Percentiles rank a stretch among this genome's conserved stretches.
Conservation (phyloP, 805 yeast genomes). For the Yarrowia deformans region DNA sequence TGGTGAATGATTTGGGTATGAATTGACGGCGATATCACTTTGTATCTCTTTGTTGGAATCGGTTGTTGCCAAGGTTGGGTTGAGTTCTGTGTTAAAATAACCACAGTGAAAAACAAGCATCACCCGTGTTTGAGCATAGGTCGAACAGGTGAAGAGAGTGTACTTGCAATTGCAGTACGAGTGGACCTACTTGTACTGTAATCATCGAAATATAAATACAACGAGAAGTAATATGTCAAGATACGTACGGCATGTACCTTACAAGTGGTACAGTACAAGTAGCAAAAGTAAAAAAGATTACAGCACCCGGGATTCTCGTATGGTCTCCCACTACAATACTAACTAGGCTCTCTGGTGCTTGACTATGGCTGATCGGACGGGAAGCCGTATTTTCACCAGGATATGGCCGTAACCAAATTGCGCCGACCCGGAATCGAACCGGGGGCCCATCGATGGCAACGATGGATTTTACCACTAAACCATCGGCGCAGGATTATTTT, state of each 20-base stretch:
- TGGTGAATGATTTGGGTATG: slow-evolving; percentile 7
- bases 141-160: not conserved
- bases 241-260: no score
- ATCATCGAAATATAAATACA: no score
- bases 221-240: no score
- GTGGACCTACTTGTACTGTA: no score
- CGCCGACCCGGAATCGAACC: slow-evolving; percentile 37
- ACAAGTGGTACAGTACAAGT: no score
- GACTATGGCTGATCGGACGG: slow-evolving; percentile 38
- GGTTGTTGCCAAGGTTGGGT: not conserved
- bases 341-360: slow-evolving; percentile 38
- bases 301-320: slow-evolving; percentile 38
- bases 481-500: slow-evolving; percentile 7
- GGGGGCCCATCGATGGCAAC: slow-evolving; percentile 38
- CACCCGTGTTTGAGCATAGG: not conserved
- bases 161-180: no score
- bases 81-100: not conserved
- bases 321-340: slow-evolving; percentile 38
- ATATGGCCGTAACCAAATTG: slow-evolving; percentile 33
- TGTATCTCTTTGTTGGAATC: not conserved
- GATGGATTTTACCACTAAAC: slow-evolving; percentile 36
- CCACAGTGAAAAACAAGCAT: not conserved
- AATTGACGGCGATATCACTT: not conserved
- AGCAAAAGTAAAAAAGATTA: not conserved
- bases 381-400: slow-evolving; percentile 37